These are phyloP conservation scores for Aspergillus arachidicola DNA, from an alignment of 2,329 filamentous ascomycete genomes.

Conservation along the genomic window DNA sequence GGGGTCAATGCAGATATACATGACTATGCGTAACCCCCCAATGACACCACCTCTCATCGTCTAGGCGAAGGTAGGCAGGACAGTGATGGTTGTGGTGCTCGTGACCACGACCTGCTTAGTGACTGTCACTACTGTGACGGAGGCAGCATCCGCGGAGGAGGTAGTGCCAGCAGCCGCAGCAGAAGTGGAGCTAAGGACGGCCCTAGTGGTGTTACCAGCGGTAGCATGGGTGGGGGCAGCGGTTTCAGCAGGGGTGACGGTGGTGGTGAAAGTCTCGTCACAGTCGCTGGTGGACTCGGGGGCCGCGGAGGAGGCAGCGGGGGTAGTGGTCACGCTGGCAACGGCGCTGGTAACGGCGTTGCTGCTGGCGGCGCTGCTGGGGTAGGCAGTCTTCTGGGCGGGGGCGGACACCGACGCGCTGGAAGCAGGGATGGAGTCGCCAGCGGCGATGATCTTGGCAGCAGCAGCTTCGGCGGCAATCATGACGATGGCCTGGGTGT, in stretches of 20 bases:
- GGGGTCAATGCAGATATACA: background rate
- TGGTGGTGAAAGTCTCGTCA: background rate
- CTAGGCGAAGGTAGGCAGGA: conserved; percentile 12
- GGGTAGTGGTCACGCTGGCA: background rate
- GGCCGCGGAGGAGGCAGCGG: background rate
- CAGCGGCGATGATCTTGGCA: conserved; percentile 51
- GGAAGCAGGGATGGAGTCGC: conserved; percentile 2
- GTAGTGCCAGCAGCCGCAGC: conserved; percentile 1
- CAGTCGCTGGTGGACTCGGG: background rate
- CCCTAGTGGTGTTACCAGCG: background rate
- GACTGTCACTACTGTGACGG: conserved; percentile 5
- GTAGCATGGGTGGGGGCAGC: background rate
- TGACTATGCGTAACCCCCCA: background rate
- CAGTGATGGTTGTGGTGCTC: conserved; percentile 11
- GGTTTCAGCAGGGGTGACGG: background rate
- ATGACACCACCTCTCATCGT: background rate
- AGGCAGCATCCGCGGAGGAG: conserved; percentile 1
- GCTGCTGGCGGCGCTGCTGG: background rate
- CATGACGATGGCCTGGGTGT: conserved; percentile 67
- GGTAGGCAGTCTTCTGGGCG: conserved; percentile 5
- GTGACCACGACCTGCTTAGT: conserved; percentile 12
- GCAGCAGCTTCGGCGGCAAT: conserved; percentile 64
- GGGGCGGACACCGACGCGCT: background rate
- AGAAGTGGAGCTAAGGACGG: background rate
- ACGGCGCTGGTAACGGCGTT: background rate